These are phyloP conservation scores for Ganoderma lucidum DNA, from an alignment of 1,284 basidiomycete genomes.

Conservation along the genomic window DNA sequence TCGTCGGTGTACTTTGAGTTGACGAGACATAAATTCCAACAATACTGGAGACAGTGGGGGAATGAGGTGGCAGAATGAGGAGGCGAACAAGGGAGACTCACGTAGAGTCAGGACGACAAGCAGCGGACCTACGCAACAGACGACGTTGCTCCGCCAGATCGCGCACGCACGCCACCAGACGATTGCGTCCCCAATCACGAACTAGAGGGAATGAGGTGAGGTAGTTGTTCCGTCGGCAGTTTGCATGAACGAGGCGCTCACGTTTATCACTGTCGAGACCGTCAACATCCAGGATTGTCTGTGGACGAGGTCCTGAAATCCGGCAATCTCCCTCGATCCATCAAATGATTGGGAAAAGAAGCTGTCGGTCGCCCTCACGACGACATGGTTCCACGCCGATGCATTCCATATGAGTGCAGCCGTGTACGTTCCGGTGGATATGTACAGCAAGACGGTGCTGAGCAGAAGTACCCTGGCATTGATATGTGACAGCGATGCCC, in stretches of 20 bases:
- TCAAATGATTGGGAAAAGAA: not conserved
- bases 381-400: not conserved
- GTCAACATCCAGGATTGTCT: not conserved
- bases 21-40: not conserved
- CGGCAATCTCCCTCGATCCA: not conserved
- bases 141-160: not conserved
- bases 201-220: not conserved
- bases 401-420: not conserved
- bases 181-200: slow-evolving; percentile 1
- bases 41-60: not conserved
- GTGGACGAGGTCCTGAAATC: not conserved
- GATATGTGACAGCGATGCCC: not conserved
- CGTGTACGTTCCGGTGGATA: not conserved
- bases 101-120: not conserved
- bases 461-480: not conserved
- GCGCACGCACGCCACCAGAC: not conserved
- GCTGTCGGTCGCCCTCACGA: not conserved
- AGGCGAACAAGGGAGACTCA: not conserved
- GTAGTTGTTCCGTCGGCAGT: not conserved
- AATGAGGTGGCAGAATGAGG: not conserved
- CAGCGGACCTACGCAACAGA: not conserved
- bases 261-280: not conserved
- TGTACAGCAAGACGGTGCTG: not conserved
- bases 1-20: not conserved
- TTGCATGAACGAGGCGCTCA: not conserved